Base-by-base conservation (phyloP, 805 yeast genomes). In the Candida schatavii region DNA sequence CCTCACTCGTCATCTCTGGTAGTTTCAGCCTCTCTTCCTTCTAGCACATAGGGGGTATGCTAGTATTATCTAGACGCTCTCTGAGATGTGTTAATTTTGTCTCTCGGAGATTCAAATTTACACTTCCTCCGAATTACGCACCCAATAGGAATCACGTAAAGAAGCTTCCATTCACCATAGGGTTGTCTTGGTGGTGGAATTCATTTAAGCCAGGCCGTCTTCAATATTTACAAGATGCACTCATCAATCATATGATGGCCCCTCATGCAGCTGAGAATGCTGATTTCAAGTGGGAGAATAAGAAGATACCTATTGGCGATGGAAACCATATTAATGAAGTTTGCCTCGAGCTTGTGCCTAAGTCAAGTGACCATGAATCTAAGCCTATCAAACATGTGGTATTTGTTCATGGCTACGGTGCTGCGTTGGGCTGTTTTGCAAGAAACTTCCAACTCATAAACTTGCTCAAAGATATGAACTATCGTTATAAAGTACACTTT, bases 321-420 rank as follows among this genome's bases (percentile, higher is more conserved):
- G 39, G 49, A 3, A 62, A 67, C 43, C 44, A 46, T 41, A 61
- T 70, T 29, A 70, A 67, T 42, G 71, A 68, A 44, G 49, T 70
- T 15, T 49, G 54, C 15, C 59, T 69, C 29, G 56, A 56, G 23
- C 51, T 70, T 17, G 64, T 68, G 41, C 47, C 54, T 40, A 46
- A 57, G 3, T 28, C 27, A 1, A 6, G 11, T 17, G 47, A 42
- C 9, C 10, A 7, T 11, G 11, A 23, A 23, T 11, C 27, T 23
- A 43, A 43, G 3, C 50, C 53, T 7, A 55, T 62, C 1, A 74
- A 62, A 43, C 66, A 76, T 52, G 46, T 78, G 18, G 82, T 77
- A 3, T 70, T 78, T 60, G 42, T 78, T 17, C 83, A 78, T 50
- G 83, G 83, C 0, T 78, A 74, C 55, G 83, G 79, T 0, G 80